These are phyloP conservation scores for Halenospora varia DNA, from an alignment of 495 filamentous ascomycete species.

Conservation along the genomic window DNA sequence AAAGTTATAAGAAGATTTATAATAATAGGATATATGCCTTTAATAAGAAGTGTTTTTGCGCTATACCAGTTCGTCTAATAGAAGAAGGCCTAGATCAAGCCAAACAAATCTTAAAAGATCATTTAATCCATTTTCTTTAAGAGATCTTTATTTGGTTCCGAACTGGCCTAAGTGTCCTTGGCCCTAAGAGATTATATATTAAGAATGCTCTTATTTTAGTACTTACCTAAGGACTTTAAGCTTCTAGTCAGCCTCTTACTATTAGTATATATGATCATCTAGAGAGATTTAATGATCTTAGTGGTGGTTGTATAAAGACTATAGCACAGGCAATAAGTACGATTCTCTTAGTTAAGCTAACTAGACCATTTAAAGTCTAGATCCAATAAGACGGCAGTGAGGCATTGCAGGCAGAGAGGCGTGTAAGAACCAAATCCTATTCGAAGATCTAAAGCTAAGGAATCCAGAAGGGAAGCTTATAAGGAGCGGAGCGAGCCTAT, in stretches of 20 bases:
- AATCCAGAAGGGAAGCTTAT: no score
- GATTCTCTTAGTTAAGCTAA: background rate
- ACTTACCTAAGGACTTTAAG: background rate
- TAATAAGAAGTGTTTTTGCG: conserved; percentile 1
- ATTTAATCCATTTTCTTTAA: background rate
- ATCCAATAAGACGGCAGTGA: no score
- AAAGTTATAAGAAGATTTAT: background rate
- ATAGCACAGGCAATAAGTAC: background rate
- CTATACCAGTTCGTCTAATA: background rate
- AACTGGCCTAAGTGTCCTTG: background rate
- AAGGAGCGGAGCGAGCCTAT: no score
- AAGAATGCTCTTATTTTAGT: background rate
- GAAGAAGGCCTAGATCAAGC: background rate
- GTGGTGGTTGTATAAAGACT: background rate
- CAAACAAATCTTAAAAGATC: background rate
- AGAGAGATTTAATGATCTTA: background rate
- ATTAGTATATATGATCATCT: background rate
- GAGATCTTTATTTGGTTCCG: background rate
- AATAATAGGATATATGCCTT: background rate
- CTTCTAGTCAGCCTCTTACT: background rate
- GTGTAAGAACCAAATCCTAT: no score
- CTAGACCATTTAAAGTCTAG: background rate
- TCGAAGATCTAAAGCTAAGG: no score
- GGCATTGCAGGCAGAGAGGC: no score
- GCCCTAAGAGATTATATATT: background rate